Evolutionary conservation across 208 protist species (phyloP).

Genomic region (Crithidia bombi): DNA sequence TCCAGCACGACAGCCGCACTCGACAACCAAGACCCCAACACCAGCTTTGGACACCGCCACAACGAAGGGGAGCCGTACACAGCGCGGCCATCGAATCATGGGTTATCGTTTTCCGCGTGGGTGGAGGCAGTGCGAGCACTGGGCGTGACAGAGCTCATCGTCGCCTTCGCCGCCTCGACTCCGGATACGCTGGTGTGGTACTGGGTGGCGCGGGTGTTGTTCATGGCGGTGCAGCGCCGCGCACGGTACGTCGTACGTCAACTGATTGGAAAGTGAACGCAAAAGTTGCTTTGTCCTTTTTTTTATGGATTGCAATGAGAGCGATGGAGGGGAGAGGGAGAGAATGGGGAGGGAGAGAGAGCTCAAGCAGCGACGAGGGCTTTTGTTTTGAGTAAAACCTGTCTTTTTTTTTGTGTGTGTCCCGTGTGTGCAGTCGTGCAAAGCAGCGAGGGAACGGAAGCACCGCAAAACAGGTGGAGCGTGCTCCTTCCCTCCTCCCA

Average conservation of each 20-base stretch:
- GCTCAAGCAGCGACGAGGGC: too few species aligned
- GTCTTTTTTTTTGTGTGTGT: too few species aligned
- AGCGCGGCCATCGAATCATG: not conserved
- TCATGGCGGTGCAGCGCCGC: conserved; percentile 35
- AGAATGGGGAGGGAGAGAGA: too few species aligned
- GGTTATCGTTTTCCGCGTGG: conserved; percentile 14
- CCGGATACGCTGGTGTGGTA: conserved; percentile 53
- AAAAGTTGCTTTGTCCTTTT: not conserved
- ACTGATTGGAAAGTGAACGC: conserved; percentile 11
- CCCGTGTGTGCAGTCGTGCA: too few species aligned
- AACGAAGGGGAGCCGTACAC: not conserved
- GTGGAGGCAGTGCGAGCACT: conserved; percentile 22
- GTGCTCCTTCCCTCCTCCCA: too few species aligned
- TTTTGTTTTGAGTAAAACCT: too few species aligned
- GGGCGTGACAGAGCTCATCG: conserved; percentile 50
- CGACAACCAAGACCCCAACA: too few species aligned
- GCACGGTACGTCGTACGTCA: conserved; percentile 25
- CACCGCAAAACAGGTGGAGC: too few species aligned
- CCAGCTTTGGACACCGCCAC: not conserved
- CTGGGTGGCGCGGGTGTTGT: conserved; percentile 57
- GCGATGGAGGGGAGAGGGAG: too few species aligned
- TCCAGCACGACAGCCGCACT: not conserved
- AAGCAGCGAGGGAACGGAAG: too few species aligned
- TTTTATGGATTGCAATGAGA: too few species aligned
- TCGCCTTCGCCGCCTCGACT: conserved; percentile 52